phyloP scores from a whole-genome alignment of 2,329 filamentous ascomycete species.

The Davidsoniella eucalypti region DNA sequence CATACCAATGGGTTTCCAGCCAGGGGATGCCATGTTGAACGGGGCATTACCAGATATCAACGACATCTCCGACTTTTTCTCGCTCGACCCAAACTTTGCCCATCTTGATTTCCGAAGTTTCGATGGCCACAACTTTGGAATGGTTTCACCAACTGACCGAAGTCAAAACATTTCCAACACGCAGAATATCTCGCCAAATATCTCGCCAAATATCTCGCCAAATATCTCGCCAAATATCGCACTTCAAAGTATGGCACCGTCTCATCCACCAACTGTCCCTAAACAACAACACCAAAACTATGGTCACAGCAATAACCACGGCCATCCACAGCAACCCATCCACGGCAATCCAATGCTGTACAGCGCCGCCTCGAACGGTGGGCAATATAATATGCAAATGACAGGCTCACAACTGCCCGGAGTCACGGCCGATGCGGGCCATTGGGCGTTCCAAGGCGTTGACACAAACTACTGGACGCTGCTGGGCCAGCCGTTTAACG shows the following conservation, averaged over 20 bases:
- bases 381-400: background rate
- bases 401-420: slow-evolving; percentile 14
- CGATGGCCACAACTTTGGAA: slow-evolving; percentile 10
- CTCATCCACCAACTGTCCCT: too few relatives aligned
- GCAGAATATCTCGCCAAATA: too few relatives aligned
- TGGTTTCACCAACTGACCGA: slow-evolving; percentile 10
- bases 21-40: background rate
- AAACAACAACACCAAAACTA: background rate
- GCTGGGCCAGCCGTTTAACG: slow-evolving; percentile 15
- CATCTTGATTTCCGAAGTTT: slow-evolving; percentile 8
- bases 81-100: slow-evolving; percentile 9
- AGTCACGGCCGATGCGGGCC: slow-evolving; percentile 20
- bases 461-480: slow-evolving; percentile 23
- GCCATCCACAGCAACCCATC: too few relatives aligned
- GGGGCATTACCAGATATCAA: background rate
- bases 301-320: too few relatives aligned
- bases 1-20: background rate
- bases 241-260: too few relatives aligned
- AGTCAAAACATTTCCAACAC: background rate
- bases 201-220: too few relatives aligned
- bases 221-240: too few relatives aligned
- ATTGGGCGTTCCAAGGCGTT: slow-evolving; percentile 26
- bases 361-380: background rate
- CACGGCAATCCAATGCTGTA: too few relatives aligned
- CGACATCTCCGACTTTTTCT: slow-evolving; percentile 8